Percentiles rank a stretch among this genome's conserved stretches.
Conservation (phyloP, 2,329 filamentous ascomycete genomes). For the Colletotrichum limetticola region DNA sequence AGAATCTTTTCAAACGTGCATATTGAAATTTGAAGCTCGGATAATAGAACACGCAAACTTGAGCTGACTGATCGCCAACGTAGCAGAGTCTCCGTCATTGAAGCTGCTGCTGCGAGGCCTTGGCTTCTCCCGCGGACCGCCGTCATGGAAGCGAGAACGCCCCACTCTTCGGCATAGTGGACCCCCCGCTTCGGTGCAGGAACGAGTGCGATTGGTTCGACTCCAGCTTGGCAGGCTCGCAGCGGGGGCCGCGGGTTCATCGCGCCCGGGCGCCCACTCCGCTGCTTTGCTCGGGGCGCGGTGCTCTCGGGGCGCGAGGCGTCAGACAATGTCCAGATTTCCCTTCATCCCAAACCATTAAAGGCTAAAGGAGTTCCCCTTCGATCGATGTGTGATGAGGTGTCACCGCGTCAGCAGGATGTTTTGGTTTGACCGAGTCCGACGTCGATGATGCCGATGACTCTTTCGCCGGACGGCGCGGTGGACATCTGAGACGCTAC, state of each 20-base stretch:
- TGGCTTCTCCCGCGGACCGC: neutral
- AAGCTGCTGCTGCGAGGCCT: too few species aligned
- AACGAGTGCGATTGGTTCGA: slow-evolving; percentile 5
- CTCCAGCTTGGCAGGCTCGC: neutral
- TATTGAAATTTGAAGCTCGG: neutral
- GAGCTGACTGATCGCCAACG: neutral
- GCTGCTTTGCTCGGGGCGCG: slow-evolving; percentile 7
- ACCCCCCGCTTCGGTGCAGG: neutral
- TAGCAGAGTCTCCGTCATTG: neutral
- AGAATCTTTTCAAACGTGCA: neutral
- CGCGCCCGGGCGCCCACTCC: neutral
- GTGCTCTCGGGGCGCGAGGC: slow-evolving; percentile 21
- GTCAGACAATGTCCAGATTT: neutral
- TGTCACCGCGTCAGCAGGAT: slow-evolving; percentile 8
- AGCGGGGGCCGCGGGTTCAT: slow-evolving; percentile 19
- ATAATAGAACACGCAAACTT: neutral
- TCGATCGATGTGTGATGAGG: neutral
- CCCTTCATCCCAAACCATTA: neutral
- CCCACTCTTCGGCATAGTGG: neutral
- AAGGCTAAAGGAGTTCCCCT: neutral
- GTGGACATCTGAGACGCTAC: slow-evolving; percentile 1
- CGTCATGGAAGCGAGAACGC: slow-evolving; percentile 11
- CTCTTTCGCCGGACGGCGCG: slow-evolving; percentile 5
- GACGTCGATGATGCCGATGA: neutral
- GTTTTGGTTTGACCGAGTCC: neutral